Evolutionary conservation across 2,329 filamentous ascomycete genomes (phyloP).

Genomic region (Neonectria ditissima): DNA sequence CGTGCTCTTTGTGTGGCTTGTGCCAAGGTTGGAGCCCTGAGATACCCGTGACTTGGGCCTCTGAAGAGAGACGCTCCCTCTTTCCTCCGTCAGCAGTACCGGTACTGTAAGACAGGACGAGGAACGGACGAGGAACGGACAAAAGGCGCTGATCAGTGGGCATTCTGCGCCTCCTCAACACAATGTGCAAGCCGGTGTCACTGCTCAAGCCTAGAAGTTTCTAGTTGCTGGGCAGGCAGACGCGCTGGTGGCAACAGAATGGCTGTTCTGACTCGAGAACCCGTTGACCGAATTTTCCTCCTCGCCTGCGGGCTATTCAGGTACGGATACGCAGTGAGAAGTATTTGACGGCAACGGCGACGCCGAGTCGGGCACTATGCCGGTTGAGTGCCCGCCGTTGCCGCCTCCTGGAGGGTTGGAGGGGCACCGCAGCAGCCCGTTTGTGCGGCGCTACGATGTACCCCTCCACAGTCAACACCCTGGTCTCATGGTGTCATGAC

Average conservation of each 20-base stretch:
- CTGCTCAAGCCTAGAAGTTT: neutral
- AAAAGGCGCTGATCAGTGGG: neutral
- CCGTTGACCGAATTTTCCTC: conserved; percentile 15
- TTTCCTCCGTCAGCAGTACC: neutral
- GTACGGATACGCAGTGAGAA: neutral
- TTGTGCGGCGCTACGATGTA: conserved; percentile 4
- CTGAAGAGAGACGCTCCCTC: neutral
- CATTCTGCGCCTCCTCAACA: neutral
- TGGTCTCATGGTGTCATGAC: conserved; percentile 19
- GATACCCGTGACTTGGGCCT: conserved; percentile 14
- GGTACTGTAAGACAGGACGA: neutral
- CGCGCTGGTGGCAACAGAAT: conserved; percentile 14
- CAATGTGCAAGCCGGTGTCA: neutral
- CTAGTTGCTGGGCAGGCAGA: neutral
- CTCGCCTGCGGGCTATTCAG: neutral
- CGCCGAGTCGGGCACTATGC: conserved; percentile 18
- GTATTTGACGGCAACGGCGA: conserved; percentile 15
- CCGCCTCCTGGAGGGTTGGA: conserved; percentile 23
- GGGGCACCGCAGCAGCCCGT: conserved; percentile 13
- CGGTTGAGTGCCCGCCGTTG: conserved; percentile 13
- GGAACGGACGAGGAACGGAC: neutral
- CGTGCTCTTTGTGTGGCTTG: conserved; percentile 24
- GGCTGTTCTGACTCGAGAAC: conserved; percentile 16
- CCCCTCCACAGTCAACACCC: conserved; percentile 20
- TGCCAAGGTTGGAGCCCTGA: conserved; percentile 28